A percentile compares a stretch with the other conserved stretches of the same genome.
phyloP scores from a whole-genome alignment of 345 rosid genomes.

The Clarkia xantiana region DNA sequence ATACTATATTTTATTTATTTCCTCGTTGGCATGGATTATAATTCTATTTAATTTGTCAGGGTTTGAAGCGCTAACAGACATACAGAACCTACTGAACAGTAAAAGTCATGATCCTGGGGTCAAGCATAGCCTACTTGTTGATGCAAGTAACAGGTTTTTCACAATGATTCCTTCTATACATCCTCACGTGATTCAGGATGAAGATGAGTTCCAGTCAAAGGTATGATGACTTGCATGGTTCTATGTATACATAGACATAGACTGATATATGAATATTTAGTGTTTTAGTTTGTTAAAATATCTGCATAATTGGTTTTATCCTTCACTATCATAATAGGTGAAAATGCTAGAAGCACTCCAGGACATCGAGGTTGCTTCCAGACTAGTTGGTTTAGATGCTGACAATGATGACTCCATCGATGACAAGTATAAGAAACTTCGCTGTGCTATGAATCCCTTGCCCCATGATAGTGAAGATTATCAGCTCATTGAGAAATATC shows the following conservation, averaged over 20 bases:
- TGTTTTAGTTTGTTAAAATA: too few species aligned
- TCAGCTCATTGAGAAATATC: slow-evolving; percentile 62
- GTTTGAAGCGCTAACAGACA: slow-evolving; percentile 82
- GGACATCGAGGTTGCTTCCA: slow-evolving; percentile 93
- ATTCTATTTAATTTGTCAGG: slow-evolving; percentile 27
- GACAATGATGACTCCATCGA: slow-evolving; percentile 67
- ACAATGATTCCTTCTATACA: slow-evolving; percentile 82
- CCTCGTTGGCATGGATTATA: background rate
- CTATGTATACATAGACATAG: too few species aligned
- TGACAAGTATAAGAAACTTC: slow-evolving; percentile 66
- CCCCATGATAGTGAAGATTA: slow-evolving; percentile 76
- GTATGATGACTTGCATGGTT: slow-evolving; percentile 16
- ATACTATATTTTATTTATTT: too few species aligned
- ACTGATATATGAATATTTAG: too few species aligned
- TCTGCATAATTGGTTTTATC: too few species aligned
- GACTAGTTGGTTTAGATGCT: slow-evolving; percentile 85
- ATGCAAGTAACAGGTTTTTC: slow-evolving; percentile 93
- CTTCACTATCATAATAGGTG: slow-evolving; percentile 25
- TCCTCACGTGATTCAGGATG: slow-evolving; percentile 79
- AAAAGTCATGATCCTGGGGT: slow-evolving; percentile 26
- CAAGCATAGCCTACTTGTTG: slow-evolving; percentile 67
- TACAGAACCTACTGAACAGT: slow-evolving; percentile 57
- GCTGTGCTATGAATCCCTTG: slow-evolving; percentile 56
- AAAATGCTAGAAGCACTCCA: slow-evolving; percentile 97
- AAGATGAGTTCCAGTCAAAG: slow-evolving; percentile 82